Evolutionary conservation across 2,329 filamentous ascomycete genomes (phyloP), one percentile per base, ranked within the genome.

Genomic region (Colletotrichum sp.): DNA sequence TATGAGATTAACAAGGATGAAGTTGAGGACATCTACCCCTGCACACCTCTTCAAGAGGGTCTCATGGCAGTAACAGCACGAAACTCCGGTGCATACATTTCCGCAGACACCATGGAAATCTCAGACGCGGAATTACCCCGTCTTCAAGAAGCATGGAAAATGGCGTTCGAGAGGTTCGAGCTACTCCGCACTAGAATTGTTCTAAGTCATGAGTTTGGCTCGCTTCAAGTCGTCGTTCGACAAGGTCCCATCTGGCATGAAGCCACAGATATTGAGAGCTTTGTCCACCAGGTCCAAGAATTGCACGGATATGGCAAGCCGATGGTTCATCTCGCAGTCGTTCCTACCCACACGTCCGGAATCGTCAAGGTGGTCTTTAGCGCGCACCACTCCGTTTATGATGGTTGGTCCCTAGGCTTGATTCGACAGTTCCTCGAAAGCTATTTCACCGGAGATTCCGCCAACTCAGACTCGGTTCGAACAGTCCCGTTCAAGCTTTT

Each of bases 301-400:
- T n/a, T 39, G 18, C 63, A 67, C 21, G 72, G 72, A 16, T 59
- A 67, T 28, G 79, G 80, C 6, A 65, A 64, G 3, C 77, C 77
- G 1, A 63, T 81, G 21, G 61, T 74, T 16, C 77, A 76, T 21
- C 80, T 77, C 12, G 77, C 77, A 15, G 18, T 79, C 3, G 15
- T 75, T 7, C 72, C 63, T 8, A 66, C 63, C 7, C 4, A 32
- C 13, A 28, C 68, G 15, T 10, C 63, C n/a, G 57, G 57, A 57
- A 66, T 16, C 36, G 6, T 82, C 79, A 61, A 57, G 8, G 81
- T 83, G 6, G 78, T 83, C 1, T 83, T 81, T 78, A 83, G 82
- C 2, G 78, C 80, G 1, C 82, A 84, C 12, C 82, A 84, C 48
- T 80, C 82, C 10, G 75, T 83, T 4, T 83, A 82, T 24, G 82